Evolutionary conservation across 2,329 filamentous ascomycete genomes (phyloP), one percentile per base, ranked within the genome.

Genomic region (Aspergillus flavus): DNA sequence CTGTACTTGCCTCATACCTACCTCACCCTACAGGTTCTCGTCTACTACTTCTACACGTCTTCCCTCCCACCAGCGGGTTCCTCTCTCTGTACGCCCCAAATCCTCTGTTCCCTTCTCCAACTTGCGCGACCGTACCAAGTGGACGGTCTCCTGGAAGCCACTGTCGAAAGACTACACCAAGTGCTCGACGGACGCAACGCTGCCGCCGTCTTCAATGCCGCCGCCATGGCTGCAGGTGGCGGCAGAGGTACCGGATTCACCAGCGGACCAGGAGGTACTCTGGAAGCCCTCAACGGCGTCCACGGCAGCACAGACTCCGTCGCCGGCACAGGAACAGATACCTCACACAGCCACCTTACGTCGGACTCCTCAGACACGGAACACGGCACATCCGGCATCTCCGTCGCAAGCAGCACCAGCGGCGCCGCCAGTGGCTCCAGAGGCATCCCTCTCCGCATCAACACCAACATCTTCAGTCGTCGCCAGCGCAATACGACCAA

Each of bases 161-260:
- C 96, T 1, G 92, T 98, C 11, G 93, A 98, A 77, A 88, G 94
- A 9, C 84, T 99, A 0, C 95, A 99, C 73, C 86, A 91, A 34
- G 87, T 96, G 0, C 86, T 99, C 4, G 95, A 99, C 76, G 95
- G 92, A 55, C 87, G 94, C 54, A 99, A 98, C 69, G 94, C 95
- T 0, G 95, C 95, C 0, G 95, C 95, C 6, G 94, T 99, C 0
- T 99, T 99, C 83, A 99, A 99, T 69, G 95, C 95, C 0, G 95
- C 94, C 0, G 95, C 95, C 59, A 98, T 98, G 95, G 95, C 94
- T 0, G 95, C 95, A 1, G 95, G 95, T 12, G 94, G 95, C 30
- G 95, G 95, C 0, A 88, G 93, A 55, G 91, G 92, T 55, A 92
- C 94, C 32, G 89, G 91, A 59, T 92, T 87, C 71, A 80, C 84